These are phyloP conservation scores for Monosiga brevicollis DNA, from an alignment of 78 protist species.

Conservation along the genomic window DNA sequence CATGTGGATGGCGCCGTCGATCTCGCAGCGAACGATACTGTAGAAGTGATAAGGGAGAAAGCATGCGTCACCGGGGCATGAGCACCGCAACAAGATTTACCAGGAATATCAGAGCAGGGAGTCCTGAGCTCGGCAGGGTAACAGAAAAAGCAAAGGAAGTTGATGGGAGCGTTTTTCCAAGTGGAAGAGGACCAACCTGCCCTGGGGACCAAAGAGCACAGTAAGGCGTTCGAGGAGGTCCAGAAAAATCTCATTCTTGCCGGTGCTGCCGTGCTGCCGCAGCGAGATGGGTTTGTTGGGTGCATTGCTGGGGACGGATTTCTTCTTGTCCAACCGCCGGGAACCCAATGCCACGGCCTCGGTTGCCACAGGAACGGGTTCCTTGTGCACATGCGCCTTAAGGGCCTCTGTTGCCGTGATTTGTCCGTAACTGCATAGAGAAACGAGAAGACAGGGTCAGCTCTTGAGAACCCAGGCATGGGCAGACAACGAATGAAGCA, in stretches of 20 bases:
- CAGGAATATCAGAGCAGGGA: no score
- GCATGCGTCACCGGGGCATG: no score
- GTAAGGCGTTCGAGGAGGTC: conserved; percentile 71
- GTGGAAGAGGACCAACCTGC: conserved; percentile 39
- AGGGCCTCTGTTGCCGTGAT: conserved; percentile 62
- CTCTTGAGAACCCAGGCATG: neutral
- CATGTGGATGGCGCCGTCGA: neutral
- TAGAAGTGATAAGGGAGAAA: no score
- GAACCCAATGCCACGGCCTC: neutral
- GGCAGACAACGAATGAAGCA: neutral
- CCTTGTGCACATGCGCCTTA: conserved; percentile 53
- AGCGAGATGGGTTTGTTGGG: neutral
- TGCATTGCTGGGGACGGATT: neutral
- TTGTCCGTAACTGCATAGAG: conserved; percentile 61
- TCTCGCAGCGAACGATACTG: neutral
- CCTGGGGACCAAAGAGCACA: conserved; percentile 37
- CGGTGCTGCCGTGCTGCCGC: neutral
- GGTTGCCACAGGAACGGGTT: conserved; percentile 12
- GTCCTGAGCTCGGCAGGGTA: no score
- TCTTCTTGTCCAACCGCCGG: neutral
- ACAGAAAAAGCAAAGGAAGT: no score
- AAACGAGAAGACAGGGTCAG: neutral
- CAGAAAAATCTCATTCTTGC: conserved; percentile 58
- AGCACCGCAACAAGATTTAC: no score
- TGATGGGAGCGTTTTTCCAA: no score